phyloP scores from a whole-genome alignment of 139 green algal genomes.

The Picochlorum costavermella region DNA sequence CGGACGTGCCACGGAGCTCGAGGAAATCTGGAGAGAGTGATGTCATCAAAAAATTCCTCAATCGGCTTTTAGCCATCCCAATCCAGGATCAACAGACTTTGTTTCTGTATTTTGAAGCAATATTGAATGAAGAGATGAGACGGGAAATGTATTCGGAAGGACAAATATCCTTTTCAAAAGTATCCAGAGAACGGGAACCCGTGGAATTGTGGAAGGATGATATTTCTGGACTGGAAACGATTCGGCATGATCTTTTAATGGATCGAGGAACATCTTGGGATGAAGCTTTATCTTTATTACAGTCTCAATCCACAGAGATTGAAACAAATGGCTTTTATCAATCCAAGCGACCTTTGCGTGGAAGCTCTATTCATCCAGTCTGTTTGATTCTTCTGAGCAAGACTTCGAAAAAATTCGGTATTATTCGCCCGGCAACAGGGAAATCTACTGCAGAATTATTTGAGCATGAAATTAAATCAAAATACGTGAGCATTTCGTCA shows the following conservation, averaged over 20 bases:
- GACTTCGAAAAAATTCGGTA: not conserved
- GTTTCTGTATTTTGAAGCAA: conserved; percentile 69
- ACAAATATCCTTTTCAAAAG: conserved; percentile 53
- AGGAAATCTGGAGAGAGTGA: conserved; percentile 18
- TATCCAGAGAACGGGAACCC: conserved; percentile 14
- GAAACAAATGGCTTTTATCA: conserved; percentile 5
- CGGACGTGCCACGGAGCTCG: conserved; percentile 7
- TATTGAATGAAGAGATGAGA: conserved; percentile 57
- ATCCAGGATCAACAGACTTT: conserved; percentile 70
- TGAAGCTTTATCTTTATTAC: conserved; percentile 30
- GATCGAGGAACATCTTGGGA: conserved; percentile 61
- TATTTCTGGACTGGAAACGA: conserved; percentile 42
- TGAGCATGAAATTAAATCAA: conserved; percentile 52
- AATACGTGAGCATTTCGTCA: conserved; percentile 39
- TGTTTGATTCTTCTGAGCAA: conserved; percentile 36
- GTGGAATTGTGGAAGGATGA: conserved; percentile 44
- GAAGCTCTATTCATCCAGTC: conserved; percentile 32
- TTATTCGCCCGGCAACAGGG: conserved; percentile 61
- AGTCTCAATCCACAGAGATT: conserved; percentile 17
- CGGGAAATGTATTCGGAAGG: conserved; percentile 44
- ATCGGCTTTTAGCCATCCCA: conserved; percentile 70
- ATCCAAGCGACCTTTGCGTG: not conserved
- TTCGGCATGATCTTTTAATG: conserved; percentile 45
- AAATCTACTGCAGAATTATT: conserved; percentile 73
- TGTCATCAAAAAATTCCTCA: conserved; percentile 67